Evolutionary conservation across 2,329 filamentous ascomycete genomes (phyloP).

Genomic region (Penicillium sp.): DNA sequence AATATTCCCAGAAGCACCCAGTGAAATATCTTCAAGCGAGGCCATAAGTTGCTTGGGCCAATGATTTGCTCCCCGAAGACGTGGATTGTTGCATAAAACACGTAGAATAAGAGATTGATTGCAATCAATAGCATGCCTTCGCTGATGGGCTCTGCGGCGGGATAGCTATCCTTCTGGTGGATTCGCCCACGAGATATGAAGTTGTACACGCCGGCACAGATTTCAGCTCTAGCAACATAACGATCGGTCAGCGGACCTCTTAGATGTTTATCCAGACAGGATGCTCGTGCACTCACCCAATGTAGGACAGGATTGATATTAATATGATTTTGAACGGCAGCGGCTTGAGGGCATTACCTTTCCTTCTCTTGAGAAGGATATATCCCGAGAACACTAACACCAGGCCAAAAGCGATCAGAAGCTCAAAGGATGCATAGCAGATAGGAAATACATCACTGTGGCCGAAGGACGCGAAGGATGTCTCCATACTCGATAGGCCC

Average conservation of each 20-base stretch:
- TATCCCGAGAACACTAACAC: not conserved
- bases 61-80: not conserved
- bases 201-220: not conserved
- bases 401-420: not conserved
- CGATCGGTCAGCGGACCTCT: not conserved
- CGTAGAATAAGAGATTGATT: not conserved
- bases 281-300: not conserved
- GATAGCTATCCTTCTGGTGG: not conserved
- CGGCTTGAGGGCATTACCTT: not conserved
- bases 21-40: not conserved
- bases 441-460: not conserved
- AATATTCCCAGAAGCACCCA: conserved; percentile 1
- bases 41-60: not conserved
- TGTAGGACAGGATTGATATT: not conserved
- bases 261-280: not conserved
- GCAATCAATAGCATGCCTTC: not conserved
- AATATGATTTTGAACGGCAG: not conserved
- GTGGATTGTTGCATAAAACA: not conserved
- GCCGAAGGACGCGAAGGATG: not conserved
- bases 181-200: not conserved
- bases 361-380: not conserved
- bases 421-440: not conserved
- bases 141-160: not conserved
- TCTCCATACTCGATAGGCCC: not conserved
- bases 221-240: not conserved